Base-by-base conservation (phyloP, 352 stramenopile species). In the Halophytophthora polymorphica region DNA sequence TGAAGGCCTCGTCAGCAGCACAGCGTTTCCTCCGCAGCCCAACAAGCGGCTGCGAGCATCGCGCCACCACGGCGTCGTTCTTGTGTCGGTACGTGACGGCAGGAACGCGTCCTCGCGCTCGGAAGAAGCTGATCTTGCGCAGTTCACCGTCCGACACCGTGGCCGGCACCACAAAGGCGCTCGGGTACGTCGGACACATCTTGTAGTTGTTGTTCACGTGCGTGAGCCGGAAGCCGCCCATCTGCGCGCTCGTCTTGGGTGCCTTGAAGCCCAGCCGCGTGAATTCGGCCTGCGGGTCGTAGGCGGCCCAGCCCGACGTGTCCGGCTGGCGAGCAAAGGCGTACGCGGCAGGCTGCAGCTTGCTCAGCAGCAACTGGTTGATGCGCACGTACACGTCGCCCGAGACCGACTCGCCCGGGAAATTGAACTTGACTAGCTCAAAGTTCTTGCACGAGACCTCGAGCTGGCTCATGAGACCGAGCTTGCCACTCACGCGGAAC, bases 11-110 rank as follows among this genome's bases (percentile, higher is more conserved):
- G 66, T 99, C 96, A 1, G 86, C 79, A 0, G 73, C 67, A 63
- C 83, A 98, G 2, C 88, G 81, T 69, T 97, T 96, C 12, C 96
- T 86, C 39, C 95, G 77, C 6, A 99, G 61, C 6, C 96, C 96
- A 2, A 98, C 89, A 51, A 98, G 84, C 3, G 96, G 96, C 58
- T 99, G 96, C 13, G 94, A 76, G 45, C 83, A 97, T 23, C 96
- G 73, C 34, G 88, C 98, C 23, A 99, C 87, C n/a, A 93, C 69
- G 1, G 90, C 88, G 37, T 95, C 88, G 62, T 97, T 96, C 5
- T 71, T 65, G 62, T 93, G 83, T 3, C 85, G 76, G 69, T 96
- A 99, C 2, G 91, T 96, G 23, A 98, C 70, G 8, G 84, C 82
- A 0, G 94, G 93, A 2, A 98, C 79, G 21, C 96, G 88, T 38